These are phyloP conservation scores for Crithidia expoeki DNA, from an alignment of 208 protist genomes.

Conservation along the genomic window DNA sequence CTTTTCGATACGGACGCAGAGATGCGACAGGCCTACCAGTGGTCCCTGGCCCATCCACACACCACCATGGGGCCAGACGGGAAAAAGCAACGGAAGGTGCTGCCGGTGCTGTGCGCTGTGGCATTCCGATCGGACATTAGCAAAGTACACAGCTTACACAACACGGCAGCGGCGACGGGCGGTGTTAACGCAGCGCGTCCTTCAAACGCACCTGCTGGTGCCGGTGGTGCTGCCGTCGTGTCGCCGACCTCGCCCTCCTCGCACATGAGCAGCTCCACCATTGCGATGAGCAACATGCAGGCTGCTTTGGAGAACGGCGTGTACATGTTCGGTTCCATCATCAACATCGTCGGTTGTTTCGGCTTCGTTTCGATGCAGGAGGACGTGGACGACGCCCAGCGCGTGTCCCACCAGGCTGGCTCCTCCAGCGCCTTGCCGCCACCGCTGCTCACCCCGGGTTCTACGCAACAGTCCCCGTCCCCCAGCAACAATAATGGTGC, in stretches of 20 bases:
- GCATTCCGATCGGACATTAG: constrained; percentile 68
- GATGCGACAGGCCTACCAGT: constrained; percentile 71
- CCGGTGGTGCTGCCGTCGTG: not conserved
- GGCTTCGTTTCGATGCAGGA: constrained; percentile 83
- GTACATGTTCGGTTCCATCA: constrained; percentile 56
- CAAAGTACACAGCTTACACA: constrained; percentile 23
- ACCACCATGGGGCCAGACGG: constrained; percentile 38
- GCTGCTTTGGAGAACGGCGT: constrained; percentile 61
- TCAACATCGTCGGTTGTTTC: constrained; percentile 89
- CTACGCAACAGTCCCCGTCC: constrained; percentile 4
- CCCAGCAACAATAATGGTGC: not conserved
- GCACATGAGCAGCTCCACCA: constrained; percentile 20
- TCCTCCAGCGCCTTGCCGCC: constrained; percentile 7
- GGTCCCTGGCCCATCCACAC: constrained; percentile 37
- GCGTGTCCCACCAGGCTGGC: constrained; percentile 21
- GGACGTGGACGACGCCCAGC: constrained; percentile 46
- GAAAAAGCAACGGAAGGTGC: constrained; percentile 53
- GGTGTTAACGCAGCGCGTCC: not conserved
- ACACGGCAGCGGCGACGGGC: not conserved
- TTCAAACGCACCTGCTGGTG: not conserved
- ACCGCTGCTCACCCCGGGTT: constrained; percentile 27
- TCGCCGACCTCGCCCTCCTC: not conserved
- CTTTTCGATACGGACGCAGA: constrained; percentile 87
- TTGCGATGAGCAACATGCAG: constrained; percentile 29
- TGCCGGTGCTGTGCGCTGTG: constrained; percentile 84